Percentiles rank a stretch among this genome's conserved stretches.
phyloP scores from a whole-genome alignment of 805 yeast genomes.

The Hanseniaspora osmophila region DNA sequence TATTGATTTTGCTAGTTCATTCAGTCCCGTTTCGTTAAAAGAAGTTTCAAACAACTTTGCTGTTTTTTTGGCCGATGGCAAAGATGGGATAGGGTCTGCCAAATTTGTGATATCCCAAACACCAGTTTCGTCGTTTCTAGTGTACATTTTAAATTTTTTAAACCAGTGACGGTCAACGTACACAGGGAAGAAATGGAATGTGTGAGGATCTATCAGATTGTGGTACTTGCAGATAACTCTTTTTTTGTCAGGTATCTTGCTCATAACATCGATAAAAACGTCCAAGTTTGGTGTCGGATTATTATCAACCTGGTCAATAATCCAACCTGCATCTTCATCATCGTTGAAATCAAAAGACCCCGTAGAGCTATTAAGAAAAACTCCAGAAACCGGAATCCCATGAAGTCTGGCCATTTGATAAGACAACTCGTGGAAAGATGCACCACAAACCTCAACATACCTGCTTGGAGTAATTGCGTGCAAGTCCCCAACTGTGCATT shows the following conservation, averaged over 20 bases:
- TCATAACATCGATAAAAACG: conserved; percentile 65
- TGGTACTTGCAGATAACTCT: conserved; percentile 59
- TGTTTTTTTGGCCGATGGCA: conserved; percentile 35
- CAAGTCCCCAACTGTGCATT: conserved; percentile 53
- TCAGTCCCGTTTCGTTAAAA: conserved; percentile 35
- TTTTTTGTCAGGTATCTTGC: conserved; percentile 57
- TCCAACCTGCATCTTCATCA: conserved; percentile 61
- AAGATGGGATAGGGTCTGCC: conserved; percentile 44
- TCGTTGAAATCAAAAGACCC: conserved; percentile 56
- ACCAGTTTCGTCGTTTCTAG: conserved; percentile 45
- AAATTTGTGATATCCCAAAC: conserved; percentile 41
- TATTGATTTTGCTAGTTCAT: conserved; percentile 49
- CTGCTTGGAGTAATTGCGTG: conserved; percentile 74
- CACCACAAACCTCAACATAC: conserved; percentile 74
- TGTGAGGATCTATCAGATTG: conserved; percentile 69
- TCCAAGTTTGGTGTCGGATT: conserved; percentile 61
- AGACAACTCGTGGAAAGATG: conserved; percentile 70
- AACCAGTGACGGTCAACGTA: conserved; percentile 80
- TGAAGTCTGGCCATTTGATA: conserved; percentile 81
- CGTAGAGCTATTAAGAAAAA: conserved; percentile 60
- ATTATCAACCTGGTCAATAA: conserved; percentile 66
- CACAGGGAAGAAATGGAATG: conserved; percentile 50
- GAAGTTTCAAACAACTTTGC: conserved; percentile 66
- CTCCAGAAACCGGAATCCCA: conserved; percentile 76
- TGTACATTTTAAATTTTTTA: conserved; percentile 52